A percentile compares a stretch with the other conserved stretches of the same genome.
These are phyloP conservation scores for Xylaria multiplex DNA, from an alignment of 2,329 filamentous ascomycete species.

Conservation along the genomic window DNA sequence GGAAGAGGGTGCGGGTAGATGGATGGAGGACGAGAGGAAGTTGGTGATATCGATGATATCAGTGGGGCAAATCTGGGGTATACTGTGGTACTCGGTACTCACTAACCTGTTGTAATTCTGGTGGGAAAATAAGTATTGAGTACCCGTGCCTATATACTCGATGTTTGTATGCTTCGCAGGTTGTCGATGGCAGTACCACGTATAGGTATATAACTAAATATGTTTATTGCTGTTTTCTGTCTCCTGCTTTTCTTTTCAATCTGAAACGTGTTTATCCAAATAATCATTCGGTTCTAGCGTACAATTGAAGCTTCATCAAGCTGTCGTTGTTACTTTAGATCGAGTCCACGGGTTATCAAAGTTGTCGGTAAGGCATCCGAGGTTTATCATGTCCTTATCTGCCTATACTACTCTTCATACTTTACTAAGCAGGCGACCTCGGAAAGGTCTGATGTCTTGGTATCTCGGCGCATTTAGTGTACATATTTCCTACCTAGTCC, in stretches of 20 bases:
- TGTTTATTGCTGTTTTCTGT: no score
- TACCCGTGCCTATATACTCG: neutral
- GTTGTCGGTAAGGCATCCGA: no score
- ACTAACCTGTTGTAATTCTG: neutral
- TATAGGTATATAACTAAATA: neutral
- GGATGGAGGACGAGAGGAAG: neutral
- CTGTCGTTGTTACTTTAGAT: no score
- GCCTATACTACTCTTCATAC: neutral
- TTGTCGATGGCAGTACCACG: neutral
- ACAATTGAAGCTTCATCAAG: no score
- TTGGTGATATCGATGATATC: constrained; percentile 11
- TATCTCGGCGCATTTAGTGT: no score
- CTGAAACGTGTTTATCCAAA: no score
- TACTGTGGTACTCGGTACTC: constrained; percentile 12
- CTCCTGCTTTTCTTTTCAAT: no score
- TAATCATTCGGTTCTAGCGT: no score
- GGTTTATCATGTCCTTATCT: neutral
- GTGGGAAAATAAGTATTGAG: neutral
- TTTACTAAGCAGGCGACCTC: neutral
- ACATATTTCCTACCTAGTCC: no score
- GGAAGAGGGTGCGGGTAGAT: neutral
- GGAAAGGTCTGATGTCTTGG: neutral
- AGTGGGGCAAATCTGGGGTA: constrained; percentile 25
- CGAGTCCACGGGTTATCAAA: no score
- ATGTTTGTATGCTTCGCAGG: no score